phyloP scores from a whole-genome alignment of 345 rosid genomes.

The Fremontodendron californicum region DNA sequence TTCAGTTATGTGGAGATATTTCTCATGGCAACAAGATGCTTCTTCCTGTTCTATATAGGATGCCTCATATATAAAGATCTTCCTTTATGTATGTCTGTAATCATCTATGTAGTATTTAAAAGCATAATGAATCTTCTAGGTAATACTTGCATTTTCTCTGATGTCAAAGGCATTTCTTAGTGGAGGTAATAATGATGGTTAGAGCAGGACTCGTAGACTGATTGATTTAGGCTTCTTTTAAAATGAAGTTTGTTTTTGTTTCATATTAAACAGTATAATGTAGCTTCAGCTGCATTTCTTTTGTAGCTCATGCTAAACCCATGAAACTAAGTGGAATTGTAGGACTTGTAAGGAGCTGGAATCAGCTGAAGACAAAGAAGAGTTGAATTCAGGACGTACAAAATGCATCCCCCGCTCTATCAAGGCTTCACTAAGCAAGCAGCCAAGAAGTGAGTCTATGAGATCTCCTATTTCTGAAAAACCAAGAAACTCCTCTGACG shows the following conservation, averaged over 20 bases:
- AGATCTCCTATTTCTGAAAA: slow-evolving; percentile 72
- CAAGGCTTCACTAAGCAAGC: slow-evolving; percentile 63
- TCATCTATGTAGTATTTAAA: neutral
- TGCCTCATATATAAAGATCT: neutral
- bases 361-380: slow-evolving; percentile 43
- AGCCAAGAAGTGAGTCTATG: slow-evolving; percentile 51
- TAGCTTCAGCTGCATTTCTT: slow-evolving; percentile 9
- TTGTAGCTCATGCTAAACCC: neutral
- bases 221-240: neutral
- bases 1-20: slow-evolving; percentile 11
- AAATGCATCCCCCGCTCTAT: slow-evolving; percentile 58
- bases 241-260: neutral
- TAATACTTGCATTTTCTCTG: neutral
- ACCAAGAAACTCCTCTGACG: slow-evolving; percentile 52
- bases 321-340: slow-evolving; percentile 21
- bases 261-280: neutral
- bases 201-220: neutral
- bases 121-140: neutral
- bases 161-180: neutral
- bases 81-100: neutral
- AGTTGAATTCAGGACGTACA: slow-evolving; percentile 42
- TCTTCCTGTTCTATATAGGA: neutral
- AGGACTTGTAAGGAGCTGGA: slow-evolving; percentile 55
- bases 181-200: neutral
- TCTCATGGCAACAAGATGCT: neutral